Evolutionary conservation across 768 basidiomycete species (phyloP).

Genomic region (Dacryopinax spathularia): DNA sequence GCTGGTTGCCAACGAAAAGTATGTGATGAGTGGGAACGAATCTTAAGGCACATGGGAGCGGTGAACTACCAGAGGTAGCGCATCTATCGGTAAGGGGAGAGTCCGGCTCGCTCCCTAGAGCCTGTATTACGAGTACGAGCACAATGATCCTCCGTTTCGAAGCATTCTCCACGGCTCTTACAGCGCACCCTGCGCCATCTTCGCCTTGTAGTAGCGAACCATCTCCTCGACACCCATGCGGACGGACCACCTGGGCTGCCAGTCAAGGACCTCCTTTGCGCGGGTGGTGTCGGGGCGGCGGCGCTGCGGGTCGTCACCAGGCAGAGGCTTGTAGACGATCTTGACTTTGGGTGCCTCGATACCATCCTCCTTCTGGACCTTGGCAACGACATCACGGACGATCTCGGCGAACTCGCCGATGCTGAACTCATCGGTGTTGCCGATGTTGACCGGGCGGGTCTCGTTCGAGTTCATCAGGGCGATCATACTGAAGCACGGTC

Average conservation of each 20-base stretch:
- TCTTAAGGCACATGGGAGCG: background rate
- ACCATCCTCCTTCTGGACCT: conserved; percentile 79
- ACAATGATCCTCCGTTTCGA: background rate
- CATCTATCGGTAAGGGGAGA: background rate
- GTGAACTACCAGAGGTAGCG: background rate
- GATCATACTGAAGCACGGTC: conserved; percentile 34
- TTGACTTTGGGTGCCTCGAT: conserved; percentile 37
- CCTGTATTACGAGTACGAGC: background rate
- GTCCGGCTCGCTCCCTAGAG: background rate
- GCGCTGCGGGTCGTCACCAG: conserved; percentile 88
- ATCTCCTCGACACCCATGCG: conserved; percentile 90
- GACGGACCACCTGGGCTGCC: conserved; percentile 90
- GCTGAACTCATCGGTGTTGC: conserved; percentile 89
- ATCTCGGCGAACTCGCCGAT: conserved; percentile 88
- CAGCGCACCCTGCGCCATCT: conserved; percentile 57
- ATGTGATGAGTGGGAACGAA: too few species aligned
- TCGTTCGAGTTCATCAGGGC: conserved; percentile 90
- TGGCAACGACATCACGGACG: conserved; percentile 82
- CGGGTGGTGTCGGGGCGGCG: conserved; percentile 84
- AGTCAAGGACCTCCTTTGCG: conserved; percentile 67
- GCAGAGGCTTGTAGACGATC: conserved; percentile 67
- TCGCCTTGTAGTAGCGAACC: conserved; percentile 83
- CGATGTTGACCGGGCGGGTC: conserved; percentile 90
- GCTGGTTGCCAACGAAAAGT: too few species aligned
- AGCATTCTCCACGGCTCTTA: conserved; percentile 2